Evolutionary conservation across 2,329 filamentous ascomycete species (phyloP), one percentile per base, ranked within the genome.

Genomic region (Fusarium gaditjirri): DNA sequence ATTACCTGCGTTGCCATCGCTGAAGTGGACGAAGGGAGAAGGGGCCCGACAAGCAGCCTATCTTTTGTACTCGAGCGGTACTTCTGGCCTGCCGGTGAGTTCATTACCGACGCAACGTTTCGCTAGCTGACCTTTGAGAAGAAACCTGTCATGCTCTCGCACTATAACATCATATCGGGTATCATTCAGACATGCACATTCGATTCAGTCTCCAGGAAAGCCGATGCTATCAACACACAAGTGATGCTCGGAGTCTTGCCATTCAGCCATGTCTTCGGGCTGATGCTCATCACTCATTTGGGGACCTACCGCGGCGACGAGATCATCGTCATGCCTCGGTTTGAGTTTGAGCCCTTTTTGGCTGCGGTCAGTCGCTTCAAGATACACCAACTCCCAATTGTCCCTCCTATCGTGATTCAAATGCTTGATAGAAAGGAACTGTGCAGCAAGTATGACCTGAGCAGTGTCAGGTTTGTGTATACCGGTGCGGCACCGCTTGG

Each of bases 111-210:
- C 3, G 21, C 1, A 17, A 4, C 8, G 13, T 10, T 13, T 13
- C 3, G 3, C 7, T 12, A 33, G 3, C 47, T 68, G 14, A 57
- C 25, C 41, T 6, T 54, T 8, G 1, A 13, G 4, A 92, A 93
- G 89, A 94, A 94, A 91, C 93, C 92, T 38, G 93, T 95, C 50
- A 94, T 93, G 91, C 92, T 95, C 61, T 93, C 92, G 3, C 93
- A 95, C 78, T 83, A 84, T n/a, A 95, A 95, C 72, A 90, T 94
- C 42, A 94, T 95, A 53, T 88, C 92, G 38, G 95, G 94, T 75
- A 87, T 89, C 1, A 75, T 94, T 36, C 92, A 94, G 78, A 54
- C 56, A 85, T 90, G 59, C 76, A 76, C 23, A 76, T 84, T 2
- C 89, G 78, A 63, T 79, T 86, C 59, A 27, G 78, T 70, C 68